Conservation (phyloP, 1,284 basidiomycete genomes). For the Irpex sp. region DNA sequence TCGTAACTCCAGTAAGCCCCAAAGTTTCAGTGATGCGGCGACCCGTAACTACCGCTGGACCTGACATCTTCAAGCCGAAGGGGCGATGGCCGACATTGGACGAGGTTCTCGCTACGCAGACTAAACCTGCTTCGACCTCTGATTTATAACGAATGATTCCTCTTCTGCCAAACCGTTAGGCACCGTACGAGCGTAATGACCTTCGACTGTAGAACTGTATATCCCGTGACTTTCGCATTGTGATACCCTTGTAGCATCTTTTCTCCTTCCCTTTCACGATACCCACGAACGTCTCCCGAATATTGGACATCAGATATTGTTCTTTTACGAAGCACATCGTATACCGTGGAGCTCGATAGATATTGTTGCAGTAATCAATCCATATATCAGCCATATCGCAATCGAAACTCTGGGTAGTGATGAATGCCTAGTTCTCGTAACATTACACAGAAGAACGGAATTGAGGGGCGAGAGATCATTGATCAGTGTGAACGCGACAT, state of each 20-base stretch:
- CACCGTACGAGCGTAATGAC: no score
- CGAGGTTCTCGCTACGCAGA: conserved; percentile 1
- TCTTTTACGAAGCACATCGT: no score
- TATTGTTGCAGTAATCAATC: background rate
- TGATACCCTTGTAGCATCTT: background rate
- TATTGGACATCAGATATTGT: no score
- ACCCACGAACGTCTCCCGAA: no score
- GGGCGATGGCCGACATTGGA: conserved; percentile 4
- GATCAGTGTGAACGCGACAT: no score
- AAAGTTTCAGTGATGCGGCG: background rate
- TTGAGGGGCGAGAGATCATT: no score
- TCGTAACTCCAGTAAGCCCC: background rate
- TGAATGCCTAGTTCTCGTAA: no score
- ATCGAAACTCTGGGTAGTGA: no score
- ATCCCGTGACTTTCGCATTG: background rate
- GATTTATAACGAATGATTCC: background rate
- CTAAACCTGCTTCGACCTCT: background rate
- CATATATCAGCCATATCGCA: no score
- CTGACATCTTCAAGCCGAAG: background rate
- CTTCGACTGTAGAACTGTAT: no score
- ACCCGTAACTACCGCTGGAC: background rate
- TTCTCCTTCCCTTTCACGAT: no score
- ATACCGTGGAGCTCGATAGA: background rate
- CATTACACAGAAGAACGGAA: no score
- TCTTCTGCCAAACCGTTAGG: background rate